Evolutionary conservation across 306 rosid species (phyloP).

Genomic region (Vicia sativa): DNA sequence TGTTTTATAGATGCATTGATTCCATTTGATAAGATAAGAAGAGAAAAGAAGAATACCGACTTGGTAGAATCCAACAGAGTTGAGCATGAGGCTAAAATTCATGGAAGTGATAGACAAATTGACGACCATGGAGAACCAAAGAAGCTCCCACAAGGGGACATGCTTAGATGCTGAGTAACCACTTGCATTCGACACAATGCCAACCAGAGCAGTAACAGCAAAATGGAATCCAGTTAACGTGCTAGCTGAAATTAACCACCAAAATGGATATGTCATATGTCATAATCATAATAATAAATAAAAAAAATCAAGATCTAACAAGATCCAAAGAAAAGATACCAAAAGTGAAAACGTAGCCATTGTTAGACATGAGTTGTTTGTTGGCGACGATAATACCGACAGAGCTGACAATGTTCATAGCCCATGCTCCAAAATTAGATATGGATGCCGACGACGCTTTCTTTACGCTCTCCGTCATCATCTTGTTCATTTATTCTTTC

Average conservation of each 20-base stretch:
- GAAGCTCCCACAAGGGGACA: constrained; percentile 89
- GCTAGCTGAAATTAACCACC: constrained; percentile 60
- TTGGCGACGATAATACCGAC: constrained; percentile 92
- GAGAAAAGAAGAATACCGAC: constrained; percentile 28
- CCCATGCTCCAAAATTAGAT: constrained; percentile 90
- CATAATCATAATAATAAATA: too few relatives aligned
- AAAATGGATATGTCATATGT: too few relatives aligned
- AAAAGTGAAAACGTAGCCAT: constrained; percentile 75
- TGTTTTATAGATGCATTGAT: too few relatives aligned
- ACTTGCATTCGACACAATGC: constrained; percentile 78
- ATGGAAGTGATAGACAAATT: constrained; percentile 83
- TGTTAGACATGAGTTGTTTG: constrained; percentile 83
- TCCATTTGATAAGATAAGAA: too few relatives aligned
- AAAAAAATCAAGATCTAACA: too few relatives aligned
- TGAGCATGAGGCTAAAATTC: constrained; percentile 95
- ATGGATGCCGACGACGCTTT: constrained; percentile 45
- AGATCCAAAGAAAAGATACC: too few relatives aligned
- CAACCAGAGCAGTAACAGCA: constrained; percentile 85
- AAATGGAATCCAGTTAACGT: constrained; percentile 91
- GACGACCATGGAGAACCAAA: constrained; percentile 89
- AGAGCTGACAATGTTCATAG: constrained; percentile 83
- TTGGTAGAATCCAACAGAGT: constrained; percentile 92
- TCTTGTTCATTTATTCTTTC: neutral
- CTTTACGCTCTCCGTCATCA: constrained; percentile 68
- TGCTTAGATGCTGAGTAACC: constrained; percentile 83